These are phyloP conservation scores for Sonneratia alba DNA, from an alignment of 345 rosid species.

Conservation along the genomic window DNA sequence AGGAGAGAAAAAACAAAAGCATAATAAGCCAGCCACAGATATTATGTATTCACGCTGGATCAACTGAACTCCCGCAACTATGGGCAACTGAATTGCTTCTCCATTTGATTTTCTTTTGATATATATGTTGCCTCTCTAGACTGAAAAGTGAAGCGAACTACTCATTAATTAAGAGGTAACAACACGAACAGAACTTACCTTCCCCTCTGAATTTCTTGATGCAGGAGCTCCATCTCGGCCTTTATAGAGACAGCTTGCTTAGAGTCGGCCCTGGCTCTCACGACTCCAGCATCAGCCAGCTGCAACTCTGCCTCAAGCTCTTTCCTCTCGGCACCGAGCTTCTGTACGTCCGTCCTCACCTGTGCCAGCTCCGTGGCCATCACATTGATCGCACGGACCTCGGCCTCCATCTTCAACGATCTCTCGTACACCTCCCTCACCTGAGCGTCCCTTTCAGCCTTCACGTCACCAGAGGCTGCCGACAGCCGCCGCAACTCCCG, in stretches of 20 bases:
- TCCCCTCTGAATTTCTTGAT: slow-evolving; percentile 55
- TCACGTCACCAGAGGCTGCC: slow-evolving; percentile 35
- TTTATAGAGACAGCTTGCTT: slow-evolving; percentile 27
- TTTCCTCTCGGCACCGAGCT: slow-evolving; percentile 26
- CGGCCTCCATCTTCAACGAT: slow-evolving; percentile 57
- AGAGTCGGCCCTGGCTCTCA: slow-evolving; percentile 37
- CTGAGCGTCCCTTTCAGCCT: slow-evolving; percentile 53
- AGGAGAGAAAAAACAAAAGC: too few relatives aligned
- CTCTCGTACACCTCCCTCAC: slow-evolving; percentile 59
- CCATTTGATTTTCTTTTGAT: background rate
- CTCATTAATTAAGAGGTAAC: background rate
- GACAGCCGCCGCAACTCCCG: slow-evolving; percentile 43
- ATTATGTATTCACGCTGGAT: background rate
- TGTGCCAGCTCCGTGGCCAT: slow-evolving; percentile 44
- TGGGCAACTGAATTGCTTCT: background rate
- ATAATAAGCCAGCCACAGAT: too few relatives aligned
- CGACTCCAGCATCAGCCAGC: slow-evolving; percentile 31
- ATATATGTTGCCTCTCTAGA: background rate
- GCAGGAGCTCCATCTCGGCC: slow-evolving; percentile 43
- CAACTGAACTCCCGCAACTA: background rate
- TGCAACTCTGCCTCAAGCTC: slow-evolving; percentile 36
- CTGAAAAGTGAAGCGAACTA: background rate
- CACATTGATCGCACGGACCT: slow-evolving; percentile 42
- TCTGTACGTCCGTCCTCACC: slow-evolving; percentile 43
- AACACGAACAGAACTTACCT: slow-evolving; percentile 30